Base-by-base conservation (phyloP, 2,329 filamentous ascomycete genomes). In the Alternaria gansuensis region DNA sequence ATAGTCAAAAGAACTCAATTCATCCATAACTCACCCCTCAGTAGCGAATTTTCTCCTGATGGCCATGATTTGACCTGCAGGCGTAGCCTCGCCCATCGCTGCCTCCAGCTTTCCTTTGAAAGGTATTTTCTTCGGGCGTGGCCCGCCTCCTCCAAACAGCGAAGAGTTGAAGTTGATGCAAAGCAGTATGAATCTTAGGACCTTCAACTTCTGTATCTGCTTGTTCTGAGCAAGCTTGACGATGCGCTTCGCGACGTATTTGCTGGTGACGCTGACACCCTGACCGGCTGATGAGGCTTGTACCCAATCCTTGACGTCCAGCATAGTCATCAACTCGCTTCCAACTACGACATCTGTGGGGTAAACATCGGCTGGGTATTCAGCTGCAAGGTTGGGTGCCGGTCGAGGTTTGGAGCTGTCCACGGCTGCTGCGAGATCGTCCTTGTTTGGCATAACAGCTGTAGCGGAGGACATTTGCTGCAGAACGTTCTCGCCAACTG, bases 291-390 rank as follows among this genome's bases (percentile, higher is more conserved):
- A 84, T n/a, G 84, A 82, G 46, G 85, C 83, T 58, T 92, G 86
- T 64, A 90, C 84, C 91, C 91, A 95, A 65, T 92, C 88, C 70
- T 87, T 86, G 57, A 93, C 84, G 10, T 88, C 86, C 7, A 95
- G 82, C 11, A 86, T 79, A 51, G 86, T 85, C 75, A 93, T 83
- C 24, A 90, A 85, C 36, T 90, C 88, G 23, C 80, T 77, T 2
- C 90, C 89, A 52, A 95, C 87, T 36, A 95, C 81, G 7, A 81
- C 81, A 29, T 87, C 82, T 14, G 87, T 82, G 4, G 88, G 82
- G 77, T 95, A 95, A 36, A 93, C 90, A 57, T 93, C 88, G 60
- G 89, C 84, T 23, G 91, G 85, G 41, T 86, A 86, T 26, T 83
- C 81, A 2, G 91, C 90, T 3, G 85, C 81, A 29, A 87, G 79